A percentile compares a stretch with the other conserved stretches of the same genome.
These are phyloP conservation scores for Acanthamoeba castellanii DNA, from an alignment of 208 protist genomes.

Conservation along the genomic window DNA sequence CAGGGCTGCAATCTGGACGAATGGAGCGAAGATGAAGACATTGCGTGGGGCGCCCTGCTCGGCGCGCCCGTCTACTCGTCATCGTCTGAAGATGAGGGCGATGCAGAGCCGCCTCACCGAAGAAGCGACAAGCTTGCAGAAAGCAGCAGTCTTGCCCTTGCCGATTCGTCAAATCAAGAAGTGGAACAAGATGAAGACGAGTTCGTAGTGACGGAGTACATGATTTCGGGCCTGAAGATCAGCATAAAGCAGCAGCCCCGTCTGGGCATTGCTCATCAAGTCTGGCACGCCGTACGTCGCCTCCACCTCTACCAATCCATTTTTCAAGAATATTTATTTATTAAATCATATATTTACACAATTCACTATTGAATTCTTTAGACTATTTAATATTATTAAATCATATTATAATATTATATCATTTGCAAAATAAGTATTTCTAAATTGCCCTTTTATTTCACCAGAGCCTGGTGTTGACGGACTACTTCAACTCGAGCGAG, in stretches of 20 bases:
- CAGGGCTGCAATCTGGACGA: slow-evolving; percentile 21
- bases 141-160: neutral
- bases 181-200: slow-evolving; percentile 7
- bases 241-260: slow-evolving; percentile 55
- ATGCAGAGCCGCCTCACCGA: neutral
- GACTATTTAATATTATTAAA: no score
- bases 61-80: slow-evolving; percentile 27
- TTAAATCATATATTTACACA: neutral
- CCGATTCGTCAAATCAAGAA: neutral
- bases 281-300: slow-evolving; percentile 62
- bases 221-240: slow-evolving; percentile 27
- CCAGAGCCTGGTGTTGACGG: slow-evolving; percentile 57
- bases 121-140: neutral
- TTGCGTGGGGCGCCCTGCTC: slow-evolving; percentile 17
- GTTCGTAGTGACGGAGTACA: slow-evolving; percentile 36
- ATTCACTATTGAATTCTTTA: no score
- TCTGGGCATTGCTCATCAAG: slow-evolving; percentile 71
- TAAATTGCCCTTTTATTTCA: neutral
- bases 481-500: slow-evolving; percentile 59
- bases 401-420: neutral
- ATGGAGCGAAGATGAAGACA: slow-evolving; percentile 21
- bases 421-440: neutral
- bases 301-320: neutral
- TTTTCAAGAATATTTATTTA: neutral
- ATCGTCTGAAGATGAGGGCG: neutral